Conservation (phyloP, 2,329 filamentous ascomycete species). For the Exophiala mesophila region DNA sequence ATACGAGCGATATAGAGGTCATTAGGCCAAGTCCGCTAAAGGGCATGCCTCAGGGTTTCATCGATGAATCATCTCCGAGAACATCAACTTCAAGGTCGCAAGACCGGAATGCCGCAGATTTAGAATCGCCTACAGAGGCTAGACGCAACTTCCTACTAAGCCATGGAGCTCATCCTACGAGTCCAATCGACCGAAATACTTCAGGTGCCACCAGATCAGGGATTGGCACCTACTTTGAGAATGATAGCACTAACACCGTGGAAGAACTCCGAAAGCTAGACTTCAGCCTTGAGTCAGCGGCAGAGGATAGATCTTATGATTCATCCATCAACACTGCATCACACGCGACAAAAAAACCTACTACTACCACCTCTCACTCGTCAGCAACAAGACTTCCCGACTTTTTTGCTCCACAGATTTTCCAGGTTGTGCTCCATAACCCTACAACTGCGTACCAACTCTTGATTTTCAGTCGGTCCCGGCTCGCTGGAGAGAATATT, state of each 20-base stretch:
- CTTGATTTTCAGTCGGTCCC: slow-evolving; percentile 46
- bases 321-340: slow-evolving; percentile 12
- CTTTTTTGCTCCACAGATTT: slow-evolving; percentile 48
- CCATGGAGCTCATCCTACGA: neutral
- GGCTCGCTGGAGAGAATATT: slow-evolving; percentile 47
- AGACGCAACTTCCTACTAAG: neutral
- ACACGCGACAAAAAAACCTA: slow-evolving; percentile 8
- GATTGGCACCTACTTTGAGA: too few relatives aligned
- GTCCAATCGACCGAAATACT: neutral
- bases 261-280: slow-evolving; percentile 17
- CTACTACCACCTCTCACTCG: slow-evolving; percentile 12
- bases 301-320: slow-evolving; percentile 10
- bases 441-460: slow-evolving; percentile 45
- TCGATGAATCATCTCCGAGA: too few relatives aligned
- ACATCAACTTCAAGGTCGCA: too few relatives aligned
- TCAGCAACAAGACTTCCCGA: slow-evolving; percentile 30
- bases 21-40: too few relatives aligned
- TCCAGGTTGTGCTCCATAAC: slow-evolving; percentile 49
- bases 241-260: slow-evolving; percentile 1
- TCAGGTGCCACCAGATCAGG: too few relatives aligned
- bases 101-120: too few relatives aligned
- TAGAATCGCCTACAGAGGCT: neutral
- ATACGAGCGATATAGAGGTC: slow-evolving; percentile 1
- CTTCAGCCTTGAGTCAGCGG: slow-evolving; percentile 13
- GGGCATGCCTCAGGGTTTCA: too few relatives aligned